Percentiles rank a stretch among this genome's conserved stretches.
phyloP scores from a whole-genome alignment of 371 early-diverging fungal genomes.

The Nematocida ausubeli region DNA sequence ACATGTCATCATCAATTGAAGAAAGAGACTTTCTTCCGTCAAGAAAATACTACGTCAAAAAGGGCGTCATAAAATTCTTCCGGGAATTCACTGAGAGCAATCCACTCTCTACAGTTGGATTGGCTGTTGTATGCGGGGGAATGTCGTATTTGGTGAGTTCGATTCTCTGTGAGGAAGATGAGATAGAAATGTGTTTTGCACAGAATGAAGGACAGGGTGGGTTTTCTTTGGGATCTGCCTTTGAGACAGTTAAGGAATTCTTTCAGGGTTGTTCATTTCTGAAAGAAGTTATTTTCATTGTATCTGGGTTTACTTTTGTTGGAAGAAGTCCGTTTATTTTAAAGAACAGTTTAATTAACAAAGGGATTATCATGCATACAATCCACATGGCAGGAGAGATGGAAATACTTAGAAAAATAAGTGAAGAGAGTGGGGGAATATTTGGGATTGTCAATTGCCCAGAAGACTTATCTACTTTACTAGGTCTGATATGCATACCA shows the following conservation, averaged over 20 bases:
- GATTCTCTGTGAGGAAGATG: slow-evolving; percentile 35
- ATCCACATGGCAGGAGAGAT: slow-evolving; percentile 65
- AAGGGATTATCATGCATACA: slow-evolving; percentile 60
- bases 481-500: slow-evolving; percentile 54
- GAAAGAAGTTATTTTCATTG: slow-evolving; percentile 37
- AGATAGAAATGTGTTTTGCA: background rate
- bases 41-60: slow-evolving; percentile 35
- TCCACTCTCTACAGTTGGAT: slow-evolving; percentile 42
- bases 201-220: slow-evolving; percentile 13
- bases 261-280: slow-evolving; percentile 27
- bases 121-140: slow-evolving; percentile 22
- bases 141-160: slow-evolving; percentile 25
- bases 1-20: slow-evolving; percentile 38
- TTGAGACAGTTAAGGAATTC: slow-evolving; percentile 32
- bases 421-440: slow-evolving; percentile 56
- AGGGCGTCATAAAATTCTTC: slow-evolving; percentile 15
- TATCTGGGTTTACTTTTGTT: slow-evolving; percentile 25
- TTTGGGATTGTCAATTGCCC: slow-evolving; percentile 58
- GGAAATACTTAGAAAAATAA: slow-evolving; percentile 57
- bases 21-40: slow-evolving; percentile 52
- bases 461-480: slow-evolving; percentile 53
- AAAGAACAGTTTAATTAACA: slow-evolving; percentile 20
- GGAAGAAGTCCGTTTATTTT: slow-evolving; percentile 19
- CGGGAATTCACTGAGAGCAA: slow-evolving; percentile 43
- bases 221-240: slow-evolving; percentile 35